These are phyloP conservation scores for Chenopodium formosanum DNA, from an alignment of 148 eudicot species.

Conservation along the genomic window DNA sequence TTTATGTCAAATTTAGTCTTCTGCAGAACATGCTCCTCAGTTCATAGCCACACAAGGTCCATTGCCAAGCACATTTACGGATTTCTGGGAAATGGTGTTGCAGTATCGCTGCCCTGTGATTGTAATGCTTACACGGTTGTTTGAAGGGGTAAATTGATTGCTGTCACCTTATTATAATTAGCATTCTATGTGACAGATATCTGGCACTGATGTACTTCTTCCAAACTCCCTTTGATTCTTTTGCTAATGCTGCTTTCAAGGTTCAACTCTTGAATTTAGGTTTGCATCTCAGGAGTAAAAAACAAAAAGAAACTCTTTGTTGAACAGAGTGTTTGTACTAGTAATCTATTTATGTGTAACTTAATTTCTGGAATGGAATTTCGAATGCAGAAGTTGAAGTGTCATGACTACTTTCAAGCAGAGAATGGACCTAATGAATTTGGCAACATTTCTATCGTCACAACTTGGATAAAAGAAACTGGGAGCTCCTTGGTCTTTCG, in stretches of 20 bases:
- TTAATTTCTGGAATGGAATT: neutral
- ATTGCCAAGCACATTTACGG: conserved; percentile 73
- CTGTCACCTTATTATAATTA: too few species aligned
- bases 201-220: too few species aligned
- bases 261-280: too few species aligned
- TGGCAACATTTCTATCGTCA: conserved; percentile 63
- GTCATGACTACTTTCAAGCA: conserved; percentile 89
- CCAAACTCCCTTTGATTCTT: too few species aligned
- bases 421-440: conserved; percentile 86
- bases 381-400: conserved; percentile 64
- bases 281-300: too few species aligned
- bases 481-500: conserved; percentile 65
- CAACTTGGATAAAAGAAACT: conserved; percentile 54
- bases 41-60: conserved; percentile 99
- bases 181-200: too few species aligned
- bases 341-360: neutral
- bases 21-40: conserved; percentile 52
- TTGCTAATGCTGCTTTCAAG: too few species aligned
- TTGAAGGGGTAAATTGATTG: conserved; percentile 34
- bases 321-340: neutral
- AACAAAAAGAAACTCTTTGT: neutral
- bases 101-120: conserved; percentile 76
- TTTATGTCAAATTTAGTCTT: conserved; percentile 46
- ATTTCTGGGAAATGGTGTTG: conserved; percentile 96
- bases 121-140: conserved; percentile 85